These are phyloP conservation scores for Colletotrichum tofieldiae DNA, from an alignment of 2,329 filamentous ascomycete species.

Conservation along the genomic window DNA sequence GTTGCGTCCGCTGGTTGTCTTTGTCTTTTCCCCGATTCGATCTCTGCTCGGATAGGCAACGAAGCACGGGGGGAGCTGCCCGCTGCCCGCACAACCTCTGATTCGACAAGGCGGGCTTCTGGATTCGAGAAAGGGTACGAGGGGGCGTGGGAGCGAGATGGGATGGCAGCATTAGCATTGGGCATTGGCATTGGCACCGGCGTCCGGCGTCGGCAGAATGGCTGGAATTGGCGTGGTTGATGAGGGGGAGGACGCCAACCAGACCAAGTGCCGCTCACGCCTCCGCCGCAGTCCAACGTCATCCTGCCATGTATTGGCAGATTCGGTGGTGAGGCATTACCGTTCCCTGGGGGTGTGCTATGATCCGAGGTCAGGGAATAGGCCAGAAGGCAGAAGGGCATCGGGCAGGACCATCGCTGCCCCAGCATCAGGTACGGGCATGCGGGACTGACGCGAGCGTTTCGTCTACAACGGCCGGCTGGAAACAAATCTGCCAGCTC, in stretches of 20 bases:
- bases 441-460: constrained; percentile 13
- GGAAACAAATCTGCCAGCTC: constrained; percentile 16
- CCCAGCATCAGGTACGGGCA: neutral
- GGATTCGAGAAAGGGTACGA: neutral
- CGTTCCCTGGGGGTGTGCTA: constrained; percentile 10
- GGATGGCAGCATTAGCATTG: constrained; percentile 5
- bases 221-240: constrained; percentile 17
- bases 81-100: neutral
- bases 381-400: constrained; percentile 16
- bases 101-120: neutral
- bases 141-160: constrained; percentile 22
- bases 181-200: neutral
- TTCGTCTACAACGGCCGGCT: constrained; percentile 14
- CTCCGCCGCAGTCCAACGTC: constrained; percentile 34
- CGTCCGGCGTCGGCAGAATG: neutral
- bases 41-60: constrained; percentile 32
- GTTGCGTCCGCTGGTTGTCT: neutral
- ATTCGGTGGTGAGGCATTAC: constrained; percentile 13
- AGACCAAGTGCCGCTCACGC: constrained; percentile 25
- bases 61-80: constrained; percentile 21
- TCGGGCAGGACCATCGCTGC: neutral
- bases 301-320: constrained; percentile 25
- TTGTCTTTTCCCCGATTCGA: constrained; percentile 22
- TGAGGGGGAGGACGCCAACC: constrained; percentile 7
- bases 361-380: constrained; percentile 36